These are phyloP conservation scores for Rhizopus stolonifer DNA, from an alignment of 371 early-diverging fungal species.

Conservation along the genomic window DNA sequence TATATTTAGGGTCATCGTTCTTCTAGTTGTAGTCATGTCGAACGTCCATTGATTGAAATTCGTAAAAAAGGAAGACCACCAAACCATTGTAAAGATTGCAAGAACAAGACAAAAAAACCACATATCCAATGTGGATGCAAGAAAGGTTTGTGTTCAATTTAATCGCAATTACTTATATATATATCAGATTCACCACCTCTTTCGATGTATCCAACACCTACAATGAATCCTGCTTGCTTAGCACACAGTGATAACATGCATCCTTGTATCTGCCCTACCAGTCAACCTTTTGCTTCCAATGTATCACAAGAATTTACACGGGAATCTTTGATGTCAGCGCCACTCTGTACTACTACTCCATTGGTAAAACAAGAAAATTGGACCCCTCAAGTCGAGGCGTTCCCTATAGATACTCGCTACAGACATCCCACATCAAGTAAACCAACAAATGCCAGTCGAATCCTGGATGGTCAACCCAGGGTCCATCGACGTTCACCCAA, in stretches of 20 bases:
- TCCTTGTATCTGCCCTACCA: slow-evolving; percentile 14
- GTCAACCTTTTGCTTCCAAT: slow-evolving; percentile 3
- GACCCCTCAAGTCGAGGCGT: slow-evolving; percentile 24
- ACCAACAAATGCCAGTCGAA: slow-evolving; percentile 16
- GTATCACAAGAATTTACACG: slow-evolving; percentile 11
- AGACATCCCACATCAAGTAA: slow-evolving; percentile 25
- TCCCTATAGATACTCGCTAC: slow-evolving; percentile 23
- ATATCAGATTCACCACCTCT: slow-evolving; percentile 4
- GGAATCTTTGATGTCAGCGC: slow-evolving; percentile 12
- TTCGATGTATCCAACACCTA: slow-evolving; percentile 11
- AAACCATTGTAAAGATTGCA: slow-evolving; percentile 78
- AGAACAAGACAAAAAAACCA: slow-evolving; percentile 72
- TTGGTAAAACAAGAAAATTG: not conserved
- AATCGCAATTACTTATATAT: not conserved
- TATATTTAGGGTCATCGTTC: slow-evolving; percentile 60
- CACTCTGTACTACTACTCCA: slow-evolving; percentile 15
- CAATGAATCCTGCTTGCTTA: not conserved
- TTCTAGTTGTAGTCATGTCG: slow-evolving; percentile 59
- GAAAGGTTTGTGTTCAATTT: slow-evolving; percentile 25
- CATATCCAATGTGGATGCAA: slow-evolving; percentile 74
- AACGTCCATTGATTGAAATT: slow-evolving; percentile 70
- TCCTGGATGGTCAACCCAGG: slow-evolving; percentile 26
- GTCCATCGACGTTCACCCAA: slow-evolving; percentile 16
- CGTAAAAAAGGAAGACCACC: slow-evolving; percentile 79
- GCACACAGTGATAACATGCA: slow-evolving; percentile 8